Percentiles rank a stretch among this genome's conserved stretches.
Conservation (phyloP, 2,329 filamentous ascomycete genomes). For the Botrytis medusae region DNA sequence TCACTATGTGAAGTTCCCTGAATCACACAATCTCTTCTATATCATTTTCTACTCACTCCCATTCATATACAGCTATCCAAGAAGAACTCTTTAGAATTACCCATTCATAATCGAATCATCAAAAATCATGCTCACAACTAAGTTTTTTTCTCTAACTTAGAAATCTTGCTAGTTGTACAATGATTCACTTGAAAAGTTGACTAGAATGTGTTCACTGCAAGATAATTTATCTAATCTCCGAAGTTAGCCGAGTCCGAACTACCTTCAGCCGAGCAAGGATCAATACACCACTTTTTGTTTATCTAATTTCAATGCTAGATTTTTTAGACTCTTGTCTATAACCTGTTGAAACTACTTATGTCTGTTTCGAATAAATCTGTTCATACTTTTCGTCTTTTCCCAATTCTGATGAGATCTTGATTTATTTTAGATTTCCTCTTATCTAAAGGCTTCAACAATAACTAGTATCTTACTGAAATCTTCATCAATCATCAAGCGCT, state of each 20-base stretch:
- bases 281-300: neutral
- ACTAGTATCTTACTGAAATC: neutral
- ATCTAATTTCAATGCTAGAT: neutral
- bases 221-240: neutral
- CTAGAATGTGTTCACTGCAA: neutral
- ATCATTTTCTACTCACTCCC: neutral
- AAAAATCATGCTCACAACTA: neutral
- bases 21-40: neutral
- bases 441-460: neutral
- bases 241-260: neutral
- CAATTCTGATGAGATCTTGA: neutral
- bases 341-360: accelerated
- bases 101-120: neutral
- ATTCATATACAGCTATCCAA: neutral
- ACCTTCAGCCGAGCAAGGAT: neutral
- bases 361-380: neutral
- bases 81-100: neutral
- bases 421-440: neutral
- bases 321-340: accelerated
- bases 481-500: neutral
- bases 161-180: neutral
- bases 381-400: no score
- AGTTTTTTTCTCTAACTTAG: neutral
- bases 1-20: neutral
- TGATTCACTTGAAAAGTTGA: neutral